Evolutionary conservation across 257 asterid species (phyloP).

Genomic region (Plectranthus barbatus): DNA sequence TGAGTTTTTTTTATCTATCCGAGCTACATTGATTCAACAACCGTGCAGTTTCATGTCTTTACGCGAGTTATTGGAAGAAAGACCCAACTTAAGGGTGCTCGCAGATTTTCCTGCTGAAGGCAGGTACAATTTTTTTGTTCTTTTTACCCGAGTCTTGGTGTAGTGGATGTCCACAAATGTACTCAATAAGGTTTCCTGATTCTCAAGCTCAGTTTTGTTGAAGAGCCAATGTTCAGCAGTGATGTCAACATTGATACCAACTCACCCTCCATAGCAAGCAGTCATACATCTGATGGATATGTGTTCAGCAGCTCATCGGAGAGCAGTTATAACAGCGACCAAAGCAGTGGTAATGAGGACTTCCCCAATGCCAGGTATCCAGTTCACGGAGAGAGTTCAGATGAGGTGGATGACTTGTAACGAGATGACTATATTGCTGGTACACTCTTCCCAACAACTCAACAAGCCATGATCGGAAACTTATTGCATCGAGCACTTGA

Average conservation of each 20-base stretch:
- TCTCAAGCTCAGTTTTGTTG: conserved; percentile 28
- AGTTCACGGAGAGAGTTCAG: conserved; percentile 42
- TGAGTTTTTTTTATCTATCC: background rate
- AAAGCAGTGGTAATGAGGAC: conserved; percentile 43
- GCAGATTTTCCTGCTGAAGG: conserved; percentile 70
- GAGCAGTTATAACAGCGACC: conserved; percentile 49
- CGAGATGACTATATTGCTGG: conserved; percentile 9
- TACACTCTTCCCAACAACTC: conserved; percentile 6
- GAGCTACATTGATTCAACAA: conserved; percentile 7
- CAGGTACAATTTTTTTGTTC: conserved; percentile 31
- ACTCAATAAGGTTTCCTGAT: background rate
- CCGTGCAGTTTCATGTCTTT: conserved; percentile 55
- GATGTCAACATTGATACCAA: conserved; percentile 30
- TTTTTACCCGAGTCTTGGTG: background rate
- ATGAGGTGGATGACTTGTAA: conserved; percentile 39
- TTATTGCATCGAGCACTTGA: background rate
- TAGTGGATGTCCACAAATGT: background rate
- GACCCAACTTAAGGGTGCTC: conserved; percentile 50
- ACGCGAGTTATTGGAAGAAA: conserved; percentile 38
- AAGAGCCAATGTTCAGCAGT: conserved; percentile 31
- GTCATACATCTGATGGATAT: conserved; percentile 34
- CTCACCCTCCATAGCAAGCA: conserved; percentile 32
- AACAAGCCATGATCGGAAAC: background rate
- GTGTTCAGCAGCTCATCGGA: conserved; percentile 32
- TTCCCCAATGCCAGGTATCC: conserved; percentile 23